Conservation (phyloP, 495 filamentous ascomycete genomes). For the Talaromyces stipitatus region DNA sequence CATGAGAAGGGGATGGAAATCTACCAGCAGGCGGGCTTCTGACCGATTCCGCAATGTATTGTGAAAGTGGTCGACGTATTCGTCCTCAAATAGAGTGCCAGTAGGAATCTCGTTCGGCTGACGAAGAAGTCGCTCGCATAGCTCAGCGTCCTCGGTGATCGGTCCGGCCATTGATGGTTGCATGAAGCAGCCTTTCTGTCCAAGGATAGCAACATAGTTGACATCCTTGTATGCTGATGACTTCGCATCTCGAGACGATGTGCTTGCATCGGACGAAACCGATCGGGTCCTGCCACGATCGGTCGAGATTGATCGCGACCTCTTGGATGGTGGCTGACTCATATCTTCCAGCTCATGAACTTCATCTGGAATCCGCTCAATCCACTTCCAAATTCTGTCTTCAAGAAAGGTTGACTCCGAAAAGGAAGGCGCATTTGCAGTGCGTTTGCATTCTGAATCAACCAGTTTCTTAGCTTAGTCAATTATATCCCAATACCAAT, state of each 20-base stretch:
- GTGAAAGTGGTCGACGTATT: slow-evolving; percentile 24
- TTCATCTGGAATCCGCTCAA: neutral
- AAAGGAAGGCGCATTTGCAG: neutral
- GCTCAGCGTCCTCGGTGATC: slow-evolving; percentile 13
- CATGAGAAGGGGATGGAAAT: slow-evolving; percentile 29
- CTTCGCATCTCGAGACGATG: slow-evolving; percentile 16
- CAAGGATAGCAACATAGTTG: slow-evolving; percentile 23
- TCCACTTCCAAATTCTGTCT: neutral
- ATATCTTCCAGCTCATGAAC: neutral
- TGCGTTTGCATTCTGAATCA: neutral
- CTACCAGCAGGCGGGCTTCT: slow-evolving; percentile 28
- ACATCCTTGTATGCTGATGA: slow-evolving; percentile 29
- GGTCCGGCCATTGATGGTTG: slow-evolving; percentile 20
- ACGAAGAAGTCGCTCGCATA: slow-evolving; percentile 22
- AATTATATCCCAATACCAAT: neutral
- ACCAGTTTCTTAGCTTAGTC: neutral
- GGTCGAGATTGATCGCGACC: neutral
- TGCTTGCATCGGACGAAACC: neutral
- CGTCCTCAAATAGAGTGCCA: slow-evolving; percentile 27
- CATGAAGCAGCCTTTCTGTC: slow-evolving; percentile 34
- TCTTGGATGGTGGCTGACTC: neutral
- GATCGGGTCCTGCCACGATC: neutral
- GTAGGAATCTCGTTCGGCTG: slow-evolving; percentile 20
- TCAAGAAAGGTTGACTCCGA: neutral
- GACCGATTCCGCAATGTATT: slow-evolving; percentile 23